These are phyloP conservation scores for Lentinus polychrous DNA, from an alignment of 1,284 basidiomycete species.

Conservation along the genomic window DNA sequence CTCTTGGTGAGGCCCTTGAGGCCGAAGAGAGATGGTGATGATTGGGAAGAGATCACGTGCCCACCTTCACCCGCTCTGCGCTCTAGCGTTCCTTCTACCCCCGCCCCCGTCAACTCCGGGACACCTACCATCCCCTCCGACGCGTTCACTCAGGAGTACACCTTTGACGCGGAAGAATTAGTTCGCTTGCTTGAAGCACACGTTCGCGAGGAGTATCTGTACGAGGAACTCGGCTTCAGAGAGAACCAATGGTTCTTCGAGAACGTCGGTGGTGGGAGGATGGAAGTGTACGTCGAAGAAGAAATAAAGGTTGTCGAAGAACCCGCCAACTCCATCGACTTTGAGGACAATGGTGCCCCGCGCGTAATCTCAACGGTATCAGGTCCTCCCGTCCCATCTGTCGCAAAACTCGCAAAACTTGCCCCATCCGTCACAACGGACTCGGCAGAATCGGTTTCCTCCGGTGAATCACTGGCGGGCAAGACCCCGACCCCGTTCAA, in stretches of 20 bases:
- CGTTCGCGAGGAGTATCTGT: background rate
- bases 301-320: constrained; percentile 2
- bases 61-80: too few relatives aligned
- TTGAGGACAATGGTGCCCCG: background rate
- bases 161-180: too few relatives aligned
- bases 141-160: too few relatives aligned
- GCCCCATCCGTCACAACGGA: background rate
- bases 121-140: too few relatives aligned
- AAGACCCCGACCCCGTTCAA: too few relatives aligned
- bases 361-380: background rate
- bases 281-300: constrained; percentile 9
- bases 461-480: too few relatives aligned
- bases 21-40: too few relatives aligned
- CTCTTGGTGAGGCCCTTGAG: too few relatives aligned
- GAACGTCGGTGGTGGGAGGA: constrained; percentile 6
- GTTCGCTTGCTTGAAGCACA: too few relatives aligned
- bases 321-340: background rate
- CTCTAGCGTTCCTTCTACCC: too few relatives aligned
- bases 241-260: constrained; percentile 10
- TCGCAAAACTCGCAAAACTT: background rate
- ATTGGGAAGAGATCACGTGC: too few relatives aligned
- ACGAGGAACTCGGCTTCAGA: constrained; percentile 10
- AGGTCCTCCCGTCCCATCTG: background rate
- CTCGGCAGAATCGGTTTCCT: background rate
- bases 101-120: too few relatives aligned